Evolutionary conservation across 257 asterid genomes (phyloP).

Genomic region (Jaltomata sinuosa): DNA sequence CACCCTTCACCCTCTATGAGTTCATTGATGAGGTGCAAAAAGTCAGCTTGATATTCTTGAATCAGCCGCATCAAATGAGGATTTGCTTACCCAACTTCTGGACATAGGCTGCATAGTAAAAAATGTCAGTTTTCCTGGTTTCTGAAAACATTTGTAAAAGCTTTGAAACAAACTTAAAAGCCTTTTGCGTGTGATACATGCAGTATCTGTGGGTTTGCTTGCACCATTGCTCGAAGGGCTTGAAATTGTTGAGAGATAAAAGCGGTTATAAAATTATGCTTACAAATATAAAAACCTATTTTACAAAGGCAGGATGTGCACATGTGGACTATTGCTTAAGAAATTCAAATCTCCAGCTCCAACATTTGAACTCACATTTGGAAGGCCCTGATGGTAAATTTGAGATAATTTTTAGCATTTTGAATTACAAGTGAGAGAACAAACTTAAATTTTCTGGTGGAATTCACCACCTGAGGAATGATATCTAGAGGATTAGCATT

Average conservation of each 20-base stretch:
- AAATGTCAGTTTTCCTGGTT: background rate
- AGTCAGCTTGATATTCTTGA: constrained; percentile 91
- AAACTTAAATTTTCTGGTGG: background rate
- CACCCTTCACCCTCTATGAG: constrained; percentile 83
- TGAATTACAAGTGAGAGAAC: background rate
- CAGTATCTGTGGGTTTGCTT: constrained; percentile 87
- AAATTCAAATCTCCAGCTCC: constrained; percentile 71
- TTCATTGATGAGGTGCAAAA: constrained; percentile 79
- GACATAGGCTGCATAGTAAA: constrained; percentile 72
- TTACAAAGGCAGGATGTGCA: constrained; percentile 11
- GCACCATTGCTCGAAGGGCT: constrained; percentile 76
- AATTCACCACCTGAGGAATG: constrained; percentile 62
- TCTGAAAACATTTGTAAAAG: background rate
- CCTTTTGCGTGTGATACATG: constrained; percentile 34
- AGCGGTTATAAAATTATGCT: background rate
- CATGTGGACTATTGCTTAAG: constrained; percentile 88
- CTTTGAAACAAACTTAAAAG: background rate
- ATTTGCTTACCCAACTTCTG: constrained; percentile 92
- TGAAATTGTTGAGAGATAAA: constrained; percentile 46
- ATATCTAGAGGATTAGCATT: constrained; percentile 86
- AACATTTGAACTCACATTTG: constrained; percentile 61
- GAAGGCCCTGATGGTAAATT: constrained; percentile 62
- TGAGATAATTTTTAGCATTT: background rate
- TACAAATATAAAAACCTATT: background rate
- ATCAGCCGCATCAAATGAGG: constrained; percentile 75